Percentiles rank a stretch among this genome's conserved stretches.
Conservation (phyloP, 1,284 basidiomycete genomes). For the Ustilago bromivora region DNA sequence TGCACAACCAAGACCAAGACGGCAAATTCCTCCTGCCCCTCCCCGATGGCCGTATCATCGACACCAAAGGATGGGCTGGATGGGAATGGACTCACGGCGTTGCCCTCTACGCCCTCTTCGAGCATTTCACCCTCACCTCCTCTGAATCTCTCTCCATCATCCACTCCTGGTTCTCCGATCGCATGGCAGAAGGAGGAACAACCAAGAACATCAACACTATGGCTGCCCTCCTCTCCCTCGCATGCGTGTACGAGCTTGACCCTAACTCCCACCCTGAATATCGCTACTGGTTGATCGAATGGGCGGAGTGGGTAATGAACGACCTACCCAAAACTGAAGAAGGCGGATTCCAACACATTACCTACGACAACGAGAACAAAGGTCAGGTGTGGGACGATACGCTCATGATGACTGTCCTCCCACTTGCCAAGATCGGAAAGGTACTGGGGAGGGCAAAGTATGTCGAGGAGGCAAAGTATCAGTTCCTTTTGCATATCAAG, state of each 20-base stretch:
- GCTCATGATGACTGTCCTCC: conserved; percentile 76
- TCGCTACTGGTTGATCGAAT: conserved; percentile 74
- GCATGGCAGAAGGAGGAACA: conserved; percentile 74
- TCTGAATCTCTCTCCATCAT: conserved; percentile 73
- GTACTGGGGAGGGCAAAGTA: conserved; percentile 75
- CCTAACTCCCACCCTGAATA: conserved; percentile 67
- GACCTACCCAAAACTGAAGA: conserved; percentile 76
- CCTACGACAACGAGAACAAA: conserved; percentile 74
- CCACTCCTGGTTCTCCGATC: conserved; percentile 75
- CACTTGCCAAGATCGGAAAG: conserved; percentile 76
- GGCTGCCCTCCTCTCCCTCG: conserved; percentile 76
- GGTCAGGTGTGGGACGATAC: conserved; percentile 79
- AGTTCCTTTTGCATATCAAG: conserved; percentile 75
- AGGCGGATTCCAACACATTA: conserved; percentile 76
- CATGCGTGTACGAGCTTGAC: conserved; percentile 73
- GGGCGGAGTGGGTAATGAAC: conserved; percentile 78
- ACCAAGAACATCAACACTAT: conserved; percentile 80
- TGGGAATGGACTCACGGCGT: conserved; percentile 79
- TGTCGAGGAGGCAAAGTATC: conserved; percentile 76
- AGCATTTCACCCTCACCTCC: conserved; percentile 73
- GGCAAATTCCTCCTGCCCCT: conserved; percentile 75
- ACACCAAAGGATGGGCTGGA: conserved; percentile 78
- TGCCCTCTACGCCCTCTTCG: conserved; percentile 54
- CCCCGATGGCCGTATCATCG: conserved; percentile 75
- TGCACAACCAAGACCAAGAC: conserved; percentile 75